Base-by-base conservation (phyloP, 106 monocot genomes). In the Acorus calamus region DNA sequence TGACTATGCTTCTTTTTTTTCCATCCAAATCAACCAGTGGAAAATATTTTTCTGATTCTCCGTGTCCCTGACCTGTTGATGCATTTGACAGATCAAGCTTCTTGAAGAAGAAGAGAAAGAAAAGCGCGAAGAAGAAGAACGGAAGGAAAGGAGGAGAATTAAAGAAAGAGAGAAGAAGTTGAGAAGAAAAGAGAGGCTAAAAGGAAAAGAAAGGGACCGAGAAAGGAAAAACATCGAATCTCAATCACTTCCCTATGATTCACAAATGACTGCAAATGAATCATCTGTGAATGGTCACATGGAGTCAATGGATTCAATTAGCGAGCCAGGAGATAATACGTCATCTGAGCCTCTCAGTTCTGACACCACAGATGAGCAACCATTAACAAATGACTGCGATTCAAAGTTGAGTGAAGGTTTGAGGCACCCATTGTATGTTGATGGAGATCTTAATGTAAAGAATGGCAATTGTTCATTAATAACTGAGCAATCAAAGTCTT, bases 71-170 rank as follows among this genome's bases (percentile, higher is more conserved):
- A 28, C 28, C 28, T 28, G 28, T 28, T 28, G 28, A 28, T 28
- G 28, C 28, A 28, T 57, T 41, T 53, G 68, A 68, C 84, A 96
- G 96, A 85, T 76, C 50, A 90, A 82, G 63, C 87, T 96, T 77
- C 79, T 96, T 9, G 96, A 96, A 81, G 96, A 96, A 76, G 96
- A 96, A 70, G 96, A 96, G 62, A 91, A 74, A 66, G 96, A 96
- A 68, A 96, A 91, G 52, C 84, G 82, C 50, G 87, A 90, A 76
- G 90, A 91, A 69, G 90, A 90, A 71, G 96, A 96, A 49, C 84
- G 96, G 42, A 90, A 71, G 76, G 87, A 87, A 80, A 87, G 90
- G 53, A 82, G 83, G 62, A 80, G 84, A 69, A 79, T 66, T 49
- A 96, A 91, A 71, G 90, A 96, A 67, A 73, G 83, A 67, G 90